Base-by-base conservation (phyloP, 2,329 filamentous ascomycete species). In the Amauroascus verrucosus region DNA sequence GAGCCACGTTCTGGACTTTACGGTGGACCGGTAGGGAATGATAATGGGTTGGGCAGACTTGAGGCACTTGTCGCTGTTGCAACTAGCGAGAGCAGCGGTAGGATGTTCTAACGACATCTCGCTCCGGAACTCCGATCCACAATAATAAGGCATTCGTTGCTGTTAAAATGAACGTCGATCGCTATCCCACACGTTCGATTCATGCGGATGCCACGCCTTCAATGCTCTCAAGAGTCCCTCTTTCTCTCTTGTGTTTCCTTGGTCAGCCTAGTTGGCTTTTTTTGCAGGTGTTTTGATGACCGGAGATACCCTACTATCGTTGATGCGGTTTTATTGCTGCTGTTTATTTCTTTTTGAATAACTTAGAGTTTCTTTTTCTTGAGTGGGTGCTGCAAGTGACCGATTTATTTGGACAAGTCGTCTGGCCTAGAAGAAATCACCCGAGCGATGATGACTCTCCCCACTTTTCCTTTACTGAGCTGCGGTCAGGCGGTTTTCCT, bases 1-100 rank as follows among this genome's bases (percentile, higher is more conserved):
- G 38, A 50, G 37, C 48, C 48, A 9, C 48, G 38, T 22, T 41
- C 35, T 14, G 48, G 38, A 18, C 16, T 28, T 38, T 37, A 35
- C 35, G 24, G 33, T 24, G 35, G 32, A 22, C 14, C 38, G 13
- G 28, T 18, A 1, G 24, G n/a, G 2, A 51, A 52, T 54, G 56
- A 55, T 33, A 44, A 35, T 35, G 71, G 70, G 24, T 72, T 76
- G 70, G 72, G 70, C 43, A 67, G 73, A 20, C 64, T 76, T n/a
- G 73, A 76, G 57, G 73, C 73, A 48, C 68, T 76, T 45, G 74
- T 76, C 38, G 74, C 74, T 22, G 73, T 75, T 50, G 74, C 74
- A 32, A 76, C 74, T 6, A 73, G 72, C 51, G 73, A 60, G 45
- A 51, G 45, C 44, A 53, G 46, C 35, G 20, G 30, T 14, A 48